Percentiles rank a stretch among this genome's conserved stretches.
phyloP scores from a whole-genome alignment of 345 rosid genomes.

The Lagerstroemia speciosa region DNA sequence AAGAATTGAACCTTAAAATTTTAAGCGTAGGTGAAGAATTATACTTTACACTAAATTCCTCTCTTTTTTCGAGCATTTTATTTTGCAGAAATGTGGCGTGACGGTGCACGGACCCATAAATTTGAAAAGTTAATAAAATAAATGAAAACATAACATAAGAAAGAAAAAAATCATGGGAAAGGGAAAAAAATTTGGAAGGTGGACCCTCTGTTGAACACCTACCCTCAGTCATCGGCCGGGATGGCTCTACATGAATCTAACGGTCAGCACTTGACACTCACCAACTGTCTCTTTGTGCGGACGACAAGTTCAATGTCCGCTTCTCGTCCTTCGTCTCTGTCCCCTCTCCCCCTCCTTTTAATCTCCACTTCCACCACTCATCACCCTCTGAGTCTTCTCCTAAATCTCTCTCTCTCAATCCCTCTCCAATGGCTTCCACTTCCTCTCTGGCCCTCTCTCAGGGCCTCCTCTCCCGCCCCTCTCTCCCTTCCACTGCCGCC shows the following conservation, averaged over 20 bases:
- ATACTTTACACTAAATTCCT: too few species aligned
- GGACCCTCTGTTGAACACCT: neutral
- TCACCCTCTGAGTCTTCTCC: neutral
- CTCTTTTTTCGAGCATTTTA: too few species aligned
- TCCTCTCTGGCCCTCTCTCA: conserved; percentile 16
- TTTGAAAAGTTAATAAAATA: too few species aligned
- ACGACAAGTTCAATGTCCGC: conserved; percentile 6
- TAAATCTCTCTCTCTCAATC: neutral
- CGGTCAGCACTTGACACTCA: conserved; percentile 2
- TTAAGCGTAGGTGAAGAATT: too few species aligned
- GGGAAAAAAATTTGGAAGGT: neutral
- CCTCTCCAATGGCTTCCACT: conserved; percentile 14
- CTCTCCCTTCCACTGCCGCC: conserved; percentile 6
- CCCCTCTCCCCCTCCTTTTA: neutral
- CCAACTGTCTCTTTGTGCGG: conserved; percentile 9
- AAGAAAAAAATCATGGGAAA: too few species aligned
- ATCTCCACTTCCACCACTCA: conserved; percentile 3
- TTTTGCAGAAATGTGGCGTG: too few species aligned
- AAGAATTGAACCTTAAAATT: too few species aligned
- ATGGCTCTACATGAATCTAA: conserved; percentile 5
- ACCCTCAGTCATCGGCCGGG: conserved; percentile 4
- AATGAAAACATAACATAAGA: too few species aligned
- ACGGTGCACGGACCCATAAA: too few species aligned
- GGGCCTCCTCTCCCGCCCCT: conserved; percentile 8
- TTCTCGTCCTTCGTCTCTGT: too few species aligned